Evolutionary conservation across 1,284 basidiomycete genomes (phyloP).

Genomic region (Leccinum pachyderme): DNA sequence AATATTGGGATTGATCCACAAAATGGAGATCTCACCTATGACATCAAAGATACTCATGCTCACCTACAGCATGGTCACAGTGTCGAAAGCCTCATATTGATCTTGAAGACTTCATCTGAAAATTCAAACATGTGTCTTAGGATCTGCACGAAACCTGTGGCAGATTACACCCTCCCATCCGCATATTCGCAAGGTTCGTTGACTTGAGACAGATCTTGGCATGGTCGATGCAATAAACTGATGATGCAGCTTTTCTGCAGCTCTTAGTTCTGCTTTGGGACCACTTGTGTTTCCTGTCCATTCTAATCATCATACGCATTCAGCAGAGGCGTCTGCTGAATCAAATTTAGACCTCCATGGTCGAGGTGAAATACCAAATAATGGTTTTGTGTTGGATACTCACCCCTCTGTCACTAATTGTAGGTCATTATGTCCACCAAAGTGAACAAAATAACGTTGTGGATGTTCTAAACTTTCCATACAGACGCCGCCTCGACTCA

Average conservation of each 20-base stretch:
- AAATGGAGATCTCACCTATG: neutral
- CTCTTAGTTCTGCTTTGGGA: neutral
- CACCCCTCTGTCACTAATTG: neutral
- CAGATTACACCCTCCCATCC: neutral
- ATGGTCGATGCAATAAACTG: neutral
- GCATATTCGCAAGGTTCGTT: neutral
- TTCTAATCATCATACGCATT: neutral
- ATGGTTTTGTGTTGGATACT: neutral
- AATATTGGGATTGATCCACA: neutral
- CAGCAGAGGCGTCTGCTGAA: neutral
- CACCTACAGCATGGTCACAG: neutral
- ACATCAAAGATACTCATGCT: constrained; percentile 1
- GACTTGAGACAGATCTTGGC: neutral
- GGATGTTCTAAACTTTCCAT: neutral
- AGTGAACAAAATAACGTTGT: neutral
- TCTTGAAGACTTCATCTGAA: neutral
- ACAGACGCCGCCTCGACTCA: neutral
- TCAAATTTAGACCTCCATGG: neutral
- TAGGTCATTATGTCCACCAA: neutral
- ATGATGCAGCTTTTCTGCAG: neutral
- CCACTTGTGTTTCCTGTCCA: neutral
- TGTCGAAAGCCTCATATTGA: neutral
- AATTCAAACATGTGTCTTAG: neutral
- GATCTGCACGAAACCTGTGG: neutral
- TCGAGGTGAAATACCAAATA: neutral